Conservation (phyloP, 805 yeast species). For the Candida tammaniensis region DNA sequence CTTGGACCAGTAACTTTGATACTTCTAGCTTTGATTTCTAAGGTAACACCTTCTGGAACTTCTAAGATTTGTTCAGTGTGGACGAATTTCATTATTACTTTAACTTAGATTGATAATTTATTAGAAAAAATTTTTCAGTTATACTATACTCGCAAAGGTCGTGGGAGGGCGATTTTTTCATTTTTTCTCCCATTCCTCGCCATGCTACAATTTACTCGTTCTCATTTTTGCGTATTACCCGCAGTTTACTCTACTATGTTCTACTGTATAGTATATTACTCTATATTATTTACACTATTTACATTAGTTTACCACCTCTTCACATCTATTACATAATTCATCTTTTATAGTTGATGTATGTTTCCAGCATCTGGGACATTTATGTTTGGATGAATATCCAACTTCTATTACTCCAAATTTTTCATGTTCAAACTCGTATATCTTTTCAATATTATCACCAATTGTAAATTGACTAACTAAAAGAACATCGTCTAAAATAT, state of each 20-base stretch:
- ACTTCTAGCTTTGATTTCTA: slow-evolving; percentile 86
- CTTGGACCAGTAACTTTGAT: slow-evolving; percentile 96
- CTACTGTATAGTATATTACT: no score
- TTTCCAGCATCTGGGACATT: slow-evolving; percentile 97
- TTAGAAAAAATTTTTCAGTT: background rate
- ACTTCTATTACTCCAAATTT: slow-evolving; percentile 23
- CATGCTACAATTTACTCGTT: no score
- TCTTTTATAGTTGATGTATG: slow-evolving; percentile 51
- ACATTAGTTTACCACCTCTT: slow-evolving; percentile 23
- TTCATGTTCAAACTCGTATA: slow-evolving; percentile 7
- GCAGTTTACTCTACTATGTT: no score
- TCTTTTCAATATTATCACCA: slow-evolving; percentile 35
- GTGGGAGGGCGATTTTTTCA: slow-evolving; percentile 1
- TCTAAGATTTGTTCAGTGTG: slow-evolving; percentile 82
- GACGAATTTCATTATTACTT: slow-evolving; percentile 75
- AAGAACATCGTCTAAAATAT: slow-evolving; percentile 43
- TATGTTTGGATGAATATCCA: slow-evolving; percentile 44
- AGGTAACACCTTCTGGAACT: slow-evolving; percentile 89
- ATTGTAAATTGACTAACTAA: no score
- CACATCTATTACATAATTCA: slow-evolving; percentile 66
- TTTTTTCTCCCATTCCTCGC: no score
- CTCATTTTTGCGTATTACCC: slow-evolving; percentile 1
- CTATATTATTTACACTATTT: slow-evolving; percentile 1
- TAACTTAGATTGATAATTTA: background rate
- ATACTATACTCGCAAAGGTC: slow-evolving; percentile 3